Percentiles rank a stretch among this genome's conserved stretches.
phyloP scores from a whole-genome alignment of 1,284 basidiomycete species.

The Trichosporon sp. region DNA sequence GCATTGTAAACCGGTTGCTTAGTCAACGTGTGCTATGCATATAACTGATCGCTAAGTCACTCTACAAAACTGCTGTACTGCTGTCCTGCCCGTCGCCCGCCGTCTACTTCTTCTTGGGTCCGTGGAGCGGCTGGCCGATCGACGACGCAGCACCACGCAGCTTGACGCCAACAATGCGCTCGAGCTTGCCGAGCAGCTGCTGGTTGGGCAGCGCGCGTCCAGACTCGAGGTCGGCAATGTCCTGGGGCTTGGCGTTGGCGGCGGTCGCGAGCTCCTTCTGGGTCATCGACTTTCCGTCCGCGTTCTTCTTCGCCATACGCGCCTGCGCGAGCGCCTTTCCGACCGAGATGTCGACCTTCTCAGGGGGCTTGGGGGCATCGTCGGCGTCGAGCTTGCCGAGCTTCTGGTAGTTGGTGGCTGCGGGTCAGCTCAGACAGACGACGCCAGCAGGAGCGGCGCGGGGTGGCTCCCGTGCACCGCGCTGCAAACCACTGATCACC shows the following conservation, averaged over 20 bases:
- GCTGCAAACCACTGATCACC: neutral
- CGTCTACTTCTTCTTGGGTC: constrained; percentile 43
- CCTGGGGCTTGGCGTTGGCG: constrained; percentile 50
- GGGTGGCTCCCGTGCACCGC: no score
- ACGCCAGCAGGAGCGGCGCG: neutral
- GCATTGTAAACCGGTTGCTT: neutral
- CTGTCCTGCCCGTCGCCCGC: neutral
- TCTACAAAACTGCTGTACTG: neutral
- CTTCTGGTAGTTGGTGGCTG: constrained; percentile 85
- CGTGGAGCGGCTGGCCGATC: constrained; percentile 48
- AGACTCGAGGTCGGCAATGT: constrained; percentile 70
- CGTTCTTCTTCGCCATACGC: constrained; percentile 58
- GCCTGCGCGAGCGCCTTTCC: constrained; percentile 75
- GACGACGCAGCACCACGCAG: constrained; percentile 64
- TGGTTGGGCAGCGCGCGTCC: constrained; percentile 86
- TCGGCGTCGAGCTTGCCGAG: constrained; percentile 92
- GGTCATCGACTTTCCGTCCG: constrained; percentile 53
- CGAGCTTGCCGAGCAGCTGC: constrained; percentile 86
- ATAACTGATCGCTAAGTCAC: neutral
- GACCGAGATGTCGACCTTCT: constrained; percentile 61
- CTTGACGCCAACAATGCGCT: constrained; percentile 84
- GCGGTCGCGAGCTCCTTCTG: constrained; percentile 89
- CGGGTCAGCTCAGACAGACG: neutral
- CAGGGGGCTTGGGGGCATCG: constrained; percentile 92
- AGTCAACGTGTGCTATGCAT: constrained; percentile 1